phyloP scores from a whole-genome alignment of 2,329 filamentous ascomycete species.

The Tolypocladium pustulatum region DNA sequence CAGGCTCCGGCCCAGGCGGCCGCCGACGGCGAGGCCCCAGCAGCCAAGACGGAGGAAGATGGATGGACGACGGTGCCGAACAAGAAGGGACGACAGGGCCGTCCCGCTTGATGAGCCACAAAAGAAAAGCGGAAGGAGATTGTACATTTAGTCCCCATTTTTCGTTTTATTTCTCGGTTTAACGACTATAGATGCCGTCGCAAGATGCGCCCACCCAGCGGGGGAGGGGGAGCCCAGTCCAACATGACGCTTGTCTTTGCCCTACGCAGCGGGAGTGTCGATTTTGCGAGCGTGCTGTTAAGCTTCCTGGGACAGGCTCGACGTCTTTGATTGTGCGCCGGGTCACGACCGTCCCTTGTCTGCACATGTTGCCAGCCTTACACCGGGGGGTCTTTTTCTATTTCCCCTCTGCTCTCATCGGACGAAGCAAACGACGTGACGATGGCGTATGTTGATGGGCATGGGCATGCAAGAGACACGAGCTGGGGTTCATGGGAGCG shows the following conservation, averaged over 20 bases:
- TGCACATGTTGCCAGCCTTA: not conserved
- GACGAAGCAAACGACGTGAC: constrained; percentile 7
- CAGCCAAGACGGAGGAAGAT: constrained; percentile 41
- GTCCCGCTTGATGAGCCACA: constrained; percentile 9
- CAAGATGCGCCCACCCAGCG: constrained; percentile 14
- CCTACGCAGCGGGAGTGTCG: not conserved
- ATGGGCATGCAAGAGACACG: not conserved
- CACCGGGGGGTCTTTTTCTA: not conserved
- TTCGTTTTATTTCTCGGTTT: constrained; percentile 21
- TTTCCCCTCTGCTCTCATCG: not conserved
- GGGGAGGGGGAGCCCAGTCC: constrained; percentile 6
- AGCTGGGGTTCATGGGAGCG: too few species aligned
- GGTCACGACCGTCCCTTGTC: not conserved
- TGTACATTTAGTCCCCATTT: constrained; percentile 24
- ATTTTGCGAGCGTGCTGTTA: not conserved
- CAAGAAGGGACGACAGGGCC: constrained; percentile 26
- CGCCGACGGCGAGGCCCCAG: constrained; percentile 18
- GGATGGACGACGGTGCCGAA: constrained; percentile 50
- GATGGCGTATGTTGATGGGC: constrained; percentile 9
- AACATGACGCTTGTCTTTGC: constrained; percentile 1
- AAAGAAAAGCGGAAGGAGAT: constrained; percentile 17
- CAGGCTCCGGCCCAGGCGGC: constrained; percentile 20
- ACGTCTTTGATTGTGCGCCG: not conserved
- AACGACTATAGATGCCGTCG: constrained; percentile 23
- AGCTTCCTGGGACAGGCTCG: not conserved